Evolutionary conservation across 23 red algal species (phyloP).

Genomic region (Gracilaria domingensis): DNA sequence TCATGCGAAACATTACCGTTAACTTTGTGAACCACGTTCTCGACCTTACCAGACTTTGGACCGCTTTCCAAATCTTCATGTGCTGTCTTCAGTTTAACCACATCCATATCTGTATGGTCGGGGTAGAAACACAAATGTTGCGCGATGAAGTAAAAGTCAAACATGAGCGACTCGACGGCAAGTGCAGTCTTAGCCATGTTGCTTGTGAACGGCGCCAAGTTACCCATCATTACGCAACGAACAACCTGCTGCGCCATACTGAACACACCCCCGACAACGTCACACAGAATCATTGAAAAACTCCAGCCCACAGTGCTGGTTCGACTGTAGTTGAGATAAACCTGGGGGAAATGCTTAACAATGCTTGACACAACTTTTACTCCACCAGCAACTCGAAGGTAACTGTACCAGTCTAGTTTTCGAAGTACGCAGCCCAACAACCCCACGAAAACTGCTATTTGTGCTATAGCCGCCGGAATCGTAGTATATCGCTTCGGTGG

Average conservation of each 20-base stretch:
- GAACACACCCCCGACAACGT: conserved; percentile 76
- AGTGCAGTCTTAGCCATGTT: conserved; percentile 84
- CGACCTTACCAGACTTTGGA: no score
- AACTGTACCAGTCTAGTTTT: conserved; percentile 47
- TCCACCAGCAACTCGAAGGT: conserved; percentile 36
- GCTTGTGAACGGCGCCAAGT: conserved; percentile 61
- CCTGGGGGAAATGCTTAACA: conserved; percentile 85
- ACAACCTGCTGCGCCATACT: conserved; percentile 76
- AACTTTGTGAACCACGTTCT: not conserved
- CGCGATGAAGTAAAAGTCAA: conserved; percentile 81
- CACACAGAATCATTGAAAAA: conserved; percentile 60
- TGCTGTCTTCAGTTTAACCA: not conserved
- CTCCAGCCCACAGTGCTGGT: conserved; percentile 74
- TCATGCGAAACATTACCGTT: conserved; percentile 15
- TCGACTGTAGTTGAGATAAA: conserved; percentile 60
- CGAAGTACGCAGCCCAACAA: not conserved
- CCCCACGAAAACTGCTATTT: conserved; percentile 33
- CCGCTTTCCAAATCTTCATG: conserved; percentile 6
- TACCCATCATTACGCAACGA: conserved; percentile 29
- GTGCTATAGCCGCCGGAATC: conserved; percentile 4
- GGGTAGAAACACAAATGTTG: conserved; percentile 78
- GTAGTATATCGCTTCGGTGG: conserved; percentile 30
- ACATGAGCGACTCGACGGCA: conserved; percentile 72
- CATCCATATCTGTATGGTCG: conserved; percentile 53
- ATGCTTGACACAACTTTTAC: conserved; percentile 72